phyloP scores from a whole-genome alignment of 306 rosid genomes.

The Cicer cuneatum region DNA sequence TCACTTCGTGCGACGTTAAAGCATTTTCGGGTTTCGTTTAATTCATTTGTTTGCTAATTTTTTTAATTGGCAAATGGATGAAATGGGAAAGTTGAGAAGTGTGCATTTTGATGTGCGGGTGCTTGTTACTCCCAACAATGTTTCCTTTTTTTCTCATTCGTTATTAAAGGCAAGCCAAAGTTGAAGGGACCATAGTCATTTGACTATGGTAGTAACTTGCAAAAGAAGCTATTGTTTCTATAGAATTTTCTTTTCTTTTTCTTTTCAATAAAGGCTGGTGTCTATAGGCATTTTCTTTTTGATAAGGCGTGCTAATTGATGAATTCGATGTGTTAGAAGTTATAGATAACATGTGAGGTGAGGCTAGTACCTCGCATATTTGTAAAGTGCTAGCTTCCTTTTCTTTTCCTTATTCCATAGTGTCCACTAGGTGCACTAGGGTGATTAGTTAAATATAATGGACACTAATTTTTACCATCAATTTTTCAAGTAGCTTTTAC shows the following conservation, averaged over 20 bases:
- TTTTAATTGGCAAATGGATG: background rate
- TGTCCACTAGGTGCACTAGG: too few species aligned
- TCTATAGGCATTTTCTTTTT: conserved; percentile 16
- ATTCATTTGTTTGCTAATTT: background rate
- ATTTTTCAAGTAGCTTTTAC: too few species aligned
- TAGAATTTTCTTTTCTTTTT: background rate
- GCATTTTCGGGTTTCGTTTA: conserved; percentile 29
- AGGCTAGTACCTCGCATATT: background rate
- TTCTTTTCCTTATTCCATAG: too few species aligned
- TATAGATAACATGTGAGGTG: background rate
- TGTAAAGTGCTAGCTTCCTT: too few species aligned
- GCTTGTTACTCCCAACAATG: conserved; percentile 34
- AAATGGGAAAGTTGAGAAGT: conserved; percentile 31
- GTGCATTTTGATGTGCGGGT: conserved; percentile 14
- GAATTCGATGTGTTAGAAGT: conserved; percentile 7
- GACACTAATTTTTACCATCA: too few species aligned
- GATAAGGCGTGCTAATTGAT: background rate
- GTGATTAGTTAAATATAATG: too few species aligned
- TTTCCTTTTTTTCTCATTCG: background rate
- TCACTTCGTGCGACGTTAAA: conserved; percentile 39
- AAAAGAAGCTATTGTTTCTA: conserved; percentile 12
- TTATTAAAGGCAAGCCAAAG: conserved; percentile 15
- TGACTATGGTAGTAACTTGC: conserved; percentile 39
- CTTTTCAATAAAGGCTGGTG: background rate
- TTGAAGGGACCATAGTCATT: conserved; percentile 10